Conservation (phyloP, 306 rosid species). For the Betula pendula region DNA sequence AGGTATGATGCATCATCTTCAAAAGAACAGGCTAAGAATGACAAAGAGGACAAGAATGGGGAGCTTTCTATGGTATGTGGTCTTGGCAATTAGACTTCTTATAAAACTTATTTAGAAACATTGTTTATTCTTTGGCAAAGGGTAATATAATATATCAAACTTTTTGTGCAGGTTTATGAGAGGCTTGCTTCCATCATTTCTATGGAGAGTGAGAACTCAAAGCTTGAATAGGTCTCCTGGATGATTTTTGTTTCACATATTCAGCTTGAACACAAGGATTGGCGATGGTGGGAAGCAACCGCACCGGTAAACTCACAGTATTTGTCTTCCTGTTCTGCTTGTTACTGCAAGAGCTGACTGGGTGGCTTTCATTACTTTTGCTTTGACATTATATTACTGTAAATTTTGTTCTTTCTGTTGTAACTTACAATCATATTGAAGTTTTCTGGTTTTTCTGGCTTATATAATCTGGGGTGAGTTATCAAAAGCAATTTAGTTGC, state of each 20-base stretch:
- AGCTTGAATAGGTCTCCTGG: constrained; percentile 49
- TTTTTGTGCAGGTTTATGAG: constrained; percentile 55
- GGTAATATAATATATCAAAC: constrained; percentile 4
- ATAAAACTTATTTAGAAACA: not conserved
- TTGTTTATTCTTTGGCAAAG: constrained; percentile 4
- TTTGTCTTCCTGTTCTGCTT: not conserved
- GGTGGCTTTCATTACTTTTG: not conserved
- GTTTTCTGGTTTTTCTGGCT: not conserved
- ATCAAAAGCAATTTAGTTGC: not conserved
- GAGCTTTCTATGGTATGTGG: constrained; percentile 61
- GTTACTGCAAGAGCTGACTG: not conserved
- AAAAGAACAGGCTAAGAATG: constrained; percentile 37
- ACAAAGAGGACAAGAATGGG: constrained; percentile 34
- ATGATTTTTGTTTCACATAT: constrained; percentile 29
- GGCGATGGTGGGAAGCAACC: not conserved
- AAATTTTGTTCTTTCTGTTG: not conserved
- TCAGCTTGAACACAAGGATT: not conserved
- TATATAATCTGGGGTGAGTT: not conserved
- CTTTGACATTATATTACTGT: not conserved
- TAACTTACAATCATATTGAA: not conserved
- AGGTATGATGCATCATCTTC: constrained; percentile 67
- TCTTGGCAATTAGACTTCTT: constrained; percentile 1
- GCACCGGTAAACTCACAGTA: not conserved
- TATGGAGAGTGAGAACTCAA: constrained; percentile 78
- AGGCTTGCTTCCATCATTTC: constrained; percentile 79